Evolutionary conservation across 2,329 filamentous ascomycete species (phyloP).

Genomic region (Ophiocordyceps camponoti-floridani): DNA sequence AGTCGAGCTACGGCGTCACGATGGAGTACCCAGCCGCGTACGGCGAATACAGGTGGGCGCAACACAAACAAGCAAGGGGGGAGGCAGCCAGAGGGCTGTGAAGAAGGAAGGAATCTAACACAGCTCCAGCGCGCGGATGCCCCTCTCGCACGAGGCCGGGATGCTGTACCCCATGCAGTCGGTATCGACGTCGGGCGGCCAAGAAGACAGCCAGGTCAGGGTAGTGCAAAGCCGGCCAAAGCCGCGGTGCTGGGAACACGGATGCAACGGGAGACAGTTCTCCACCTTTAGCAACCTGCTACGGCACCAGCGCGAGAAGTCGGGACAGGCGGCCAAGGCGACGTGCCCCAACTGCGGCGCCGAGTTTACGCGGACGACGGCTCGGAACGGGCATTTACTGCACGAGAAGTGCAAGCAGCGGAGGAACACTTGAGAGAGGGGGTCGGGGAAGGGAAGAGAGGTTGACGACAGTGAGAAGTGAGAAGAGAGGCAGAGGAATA

Average conservation of each 20-base stretch:
- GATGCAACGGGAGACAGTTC: constrained; percentile 88
- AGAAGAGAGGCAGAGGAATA: too few species aligned
- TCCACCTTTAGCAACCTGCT: constrained; percentile 92
- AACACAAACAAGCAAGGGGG: background rate
- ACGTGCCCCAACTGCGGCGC: constrained; percentile 82
- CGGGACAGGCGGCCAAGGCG: constrained; percentile 75
- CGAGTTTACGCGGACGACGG: constrained; percentile 78
- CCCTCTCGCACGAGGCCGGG: constrained; percentile 16
- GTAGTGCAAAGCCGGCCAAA: constrained; percentile 69
- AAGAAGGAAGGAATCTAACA: background rate
- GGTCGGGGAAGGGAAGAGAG: background rate
- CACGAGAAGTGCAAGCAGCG: constrained; percentile 84
- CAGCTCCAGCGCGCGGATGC: constrained; percentile 17
- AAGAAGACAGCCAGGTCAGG: constrained; percentile 36
- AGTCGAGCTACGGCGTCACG: constrained; percentile 21
- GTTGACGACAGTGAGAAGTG: too few species aligned
- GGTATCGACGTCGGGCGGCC: constrained; percentile 12
- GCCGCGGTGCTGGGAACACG: constrained; percentile 93
- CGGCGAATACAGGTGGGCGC: constrained; percentile 20
- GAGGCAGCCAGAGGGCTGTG: too few species aligned
- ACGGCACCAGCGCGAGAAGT: constrained; percentile 86
- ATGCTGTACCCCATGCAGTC: constrained; percentile 26
- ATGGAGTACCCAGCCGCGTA: constrained; percentile 24
- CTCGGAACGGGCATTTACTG: constrained; percentile 66
- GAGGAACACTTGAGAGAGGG: constrained; percentile 9